A percentile compares a stretch with the other conserved stretches of the same genome.
Conservation (phyloP, 2,329 filamentous ascomycete genomes). For the Alternaria gansuensis region DNA sequence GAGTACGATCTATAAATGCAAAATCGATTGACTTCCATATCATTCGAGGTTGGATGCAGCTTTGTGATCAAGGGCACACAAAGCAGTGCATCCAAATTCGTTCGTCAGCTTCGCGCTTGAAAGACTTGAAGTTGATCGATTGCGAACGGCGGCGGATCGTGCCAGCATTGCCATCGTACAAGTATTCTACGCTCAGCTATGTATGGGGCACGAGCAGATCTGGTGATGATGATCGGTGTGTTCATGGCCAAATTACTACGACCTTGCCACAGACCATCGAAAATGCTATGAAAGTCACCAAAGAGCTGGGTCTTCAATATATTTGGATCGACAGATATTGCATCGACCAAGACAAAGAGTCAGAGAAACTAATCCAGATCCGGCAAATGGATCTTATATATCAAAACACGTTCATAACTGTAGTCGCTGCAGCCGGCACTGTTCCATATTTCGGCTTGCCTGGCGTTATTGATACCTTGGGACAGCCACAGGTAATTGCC, state of each 20-base stretch:
- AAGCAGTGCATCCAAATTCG: neutral
- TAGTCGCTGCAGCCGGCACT: neutral
- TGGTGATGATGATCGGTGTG: neutral
- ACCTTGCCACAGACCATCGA: neutral
- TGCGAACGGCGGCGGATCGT: neutral
- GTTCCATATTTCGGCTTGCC: neutral
- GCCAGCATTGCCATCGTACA: neutral
- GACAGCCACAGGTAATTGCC: neutral
- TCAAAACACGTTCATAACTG: neutral
- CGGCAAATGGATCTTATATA: neutral
- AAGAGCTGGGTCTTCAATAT: neutral
- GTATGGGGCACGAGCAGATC: neutral
- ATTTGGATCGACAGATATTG: neutral
- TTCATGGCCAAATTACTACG: fast-evolving
- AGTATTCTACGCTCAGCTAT: neutral
- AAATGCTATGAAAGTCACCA: neutral
- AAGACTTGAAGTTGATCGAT: neutral
- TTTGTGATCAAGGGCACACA: neutral
- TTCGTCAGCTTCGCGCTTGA: too few relatives aligned
- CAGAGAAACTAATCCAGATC: neutral
- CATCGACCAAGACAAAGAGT: neutral
- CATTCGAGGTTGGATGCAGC: neutral
- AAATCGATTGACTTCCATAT: neutral
- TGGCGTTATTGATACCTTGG: neutral
- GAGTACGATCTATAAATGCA: neutral